These are phyloP conservation scores for Colletotrichum sp. DNA, from an alignment of 2,329 filamentous ascomycete species.

Conservation along the genomic window DNA sequence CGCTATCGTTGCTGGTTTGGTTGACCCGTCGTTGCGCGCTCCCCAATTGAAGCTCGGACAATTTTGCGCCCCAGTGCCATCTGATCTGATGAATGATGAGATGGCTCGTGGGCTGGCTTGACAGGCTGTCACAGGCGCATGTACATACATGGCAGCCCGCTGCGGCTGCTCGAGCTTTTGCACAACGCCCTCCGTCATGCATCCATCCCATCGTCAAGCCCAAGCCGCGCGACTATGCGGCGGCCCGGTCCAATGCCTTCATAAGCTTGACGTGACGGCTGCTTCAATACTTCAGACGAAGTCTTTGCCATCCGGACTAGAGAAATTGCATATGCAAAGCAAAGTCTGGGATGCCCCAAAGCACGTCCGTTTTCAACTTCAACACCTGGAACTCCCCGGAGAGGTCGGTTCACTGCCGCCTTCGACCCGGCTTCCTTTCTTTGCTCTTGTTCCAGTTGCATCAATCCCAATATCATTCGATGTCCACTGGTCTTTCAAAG, in stretches of 20 bases:
- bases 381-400: neutral
- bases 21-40: neutral
- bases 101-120: slow-evolving; percentile 10
- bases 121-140: slow-evolving; percentile 18
- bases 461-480: neutral
- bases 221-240: neutral
- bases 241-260: neutral
- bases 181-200: neutral
- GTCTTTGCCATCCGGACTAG: neutral
- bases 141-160: slow-evolving; percentile 4
- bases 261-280: neutral
- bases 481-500: neutral
- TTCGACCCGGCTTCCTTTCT: neutral
- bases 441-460: neutral
- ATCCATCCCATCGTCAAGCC: neutral
- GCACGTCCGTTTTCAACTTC: neutral
- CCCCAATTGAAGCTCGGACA: slow-evolving; percentile 12
- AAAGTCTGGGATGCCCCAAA: neutral
- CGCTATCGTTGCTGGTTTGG: neutral
- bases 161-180: neutral
- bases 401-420: neutral
- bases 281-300: neutral
- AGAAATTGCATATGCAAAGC: neutral
- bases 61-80: slow-evolving; percentile 7
- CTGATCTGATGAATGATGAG: slow-evolving; percentile 7